A percentile compares a stretch with the other conserved stretches of the same genome.
These are phyloP conservation scores for Pelargonium australe DNA, from an alignment of 441 rosid genomes.

Conservation along the genomic window DNA sequence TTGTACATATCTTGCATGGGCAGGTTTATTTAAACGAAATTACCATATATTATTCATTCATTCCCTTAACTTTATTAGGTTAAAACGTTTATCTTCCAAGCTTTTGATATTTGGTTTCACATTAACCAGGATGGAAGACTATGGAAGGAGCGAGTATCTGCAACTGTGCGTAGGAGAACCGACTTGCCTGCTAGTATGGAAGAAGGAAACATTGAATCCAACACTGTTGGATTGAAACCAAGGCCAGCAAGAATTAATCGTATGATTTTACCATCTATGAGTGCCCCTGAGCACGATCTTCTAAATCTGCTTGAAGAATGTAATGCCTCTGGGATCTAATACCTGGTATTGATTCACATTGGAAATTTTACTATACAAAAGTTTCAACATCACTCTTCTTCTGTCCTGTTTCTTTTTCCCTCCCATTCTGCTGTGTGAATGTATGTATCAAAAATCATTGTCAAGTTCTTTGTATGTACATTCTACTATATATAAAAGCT, in stretches of 20 bases:
- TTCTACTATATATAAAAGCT: neutral
- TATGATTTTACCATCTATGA: neutral
- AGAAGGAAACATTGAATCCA: neutral
- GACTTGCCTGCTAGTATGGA: conserved; percentile 2
- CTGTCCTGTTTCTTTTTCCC: neutral
- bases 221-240: neutral
- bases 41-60: neutral
- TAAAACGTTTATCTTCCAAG: neutral
- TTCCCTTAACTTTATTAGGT: neutral
- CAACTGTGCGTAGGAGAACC: neutral
- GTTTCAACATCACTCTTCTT: neutral
- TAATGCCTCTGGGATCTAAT: conserved; percentile 5
- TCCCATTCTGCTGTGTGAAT: neutral
- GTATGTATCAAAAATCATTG: neutral
- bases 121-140: conserved; percentile 1
- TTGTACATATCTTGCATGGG: neutral
- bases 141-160: conserved; percentile 2
- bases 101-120: neutral
- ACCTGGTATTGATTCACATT: neutral
- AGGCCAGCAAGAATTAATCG: neutral
- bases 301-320: conserved; percentile 1
- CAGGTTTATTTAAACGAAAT: neutral
- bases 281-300: neutral
- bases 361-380: neutral
- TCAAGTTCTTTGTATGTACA: neutral